These are phyloP conservation scores for Colletotrichum camelliae DNA, from an alignment of 2,329 filamentous ascomycete species.

Conservation along the genomic window DNA sequence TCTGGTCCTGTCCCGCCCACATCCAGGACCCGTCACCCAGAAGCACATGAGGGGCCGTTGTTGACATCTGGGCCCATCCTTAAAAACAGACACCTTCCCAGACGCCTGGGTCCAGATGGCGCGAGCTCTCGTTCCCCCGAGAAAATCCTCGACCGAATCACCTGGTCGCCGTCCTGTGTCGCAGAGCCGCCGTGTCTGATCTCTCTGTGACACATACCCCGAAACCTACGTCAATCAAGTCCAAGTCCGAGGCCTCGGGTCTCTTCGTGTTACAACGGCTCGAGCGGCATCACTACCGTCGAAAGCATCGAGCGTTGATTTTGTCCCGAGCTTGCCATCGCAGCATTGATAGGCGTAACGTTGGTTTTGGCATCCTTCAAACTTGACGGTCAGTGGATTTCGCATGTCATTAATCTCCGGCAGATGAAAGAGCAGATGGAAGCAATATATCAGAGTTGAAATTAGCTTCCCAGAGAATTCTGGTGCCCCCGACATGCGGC, in stretches of 20 bases:
- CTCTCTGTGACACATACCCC: neutral
- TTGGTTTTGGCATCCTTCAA: neutral
- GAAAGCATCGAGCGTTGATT: neutral
- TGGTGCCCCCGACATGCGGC: neutral
- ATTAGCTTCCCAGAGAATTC: neutral
- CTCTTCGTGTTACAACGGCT: neutral
- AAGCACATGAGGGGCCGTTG: neutral
- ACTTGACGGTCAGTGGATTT: neutral
- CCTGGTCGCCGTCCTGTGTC: neutral
- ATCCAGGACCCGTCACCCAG: neutral
- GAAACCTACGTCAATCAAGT: neutral
- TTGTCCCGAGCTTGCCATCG: neutral
- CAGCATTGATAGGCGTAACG: neutral
- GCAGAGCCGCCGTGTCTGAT: neutral
- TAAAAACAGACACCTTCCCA: neutral
- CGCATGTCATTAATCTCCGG: neutral
- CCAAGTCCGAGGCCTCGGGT: neutral
- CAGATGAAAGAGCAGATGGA: neutral
- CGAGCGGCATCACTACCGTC: neutral
- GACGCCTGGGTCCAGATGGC: neutral
- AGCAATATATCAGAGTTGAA: neutral
- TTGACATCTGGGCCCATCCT: neutral
- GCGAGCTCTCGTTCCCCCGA: neutral
- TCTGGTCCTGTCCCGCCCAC: neutral
- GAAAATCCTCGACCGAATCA: neutral